Conservation (phyloP, 2,329 filamentous ascomycete species). For the Aureobasidium sp. region DNA sequence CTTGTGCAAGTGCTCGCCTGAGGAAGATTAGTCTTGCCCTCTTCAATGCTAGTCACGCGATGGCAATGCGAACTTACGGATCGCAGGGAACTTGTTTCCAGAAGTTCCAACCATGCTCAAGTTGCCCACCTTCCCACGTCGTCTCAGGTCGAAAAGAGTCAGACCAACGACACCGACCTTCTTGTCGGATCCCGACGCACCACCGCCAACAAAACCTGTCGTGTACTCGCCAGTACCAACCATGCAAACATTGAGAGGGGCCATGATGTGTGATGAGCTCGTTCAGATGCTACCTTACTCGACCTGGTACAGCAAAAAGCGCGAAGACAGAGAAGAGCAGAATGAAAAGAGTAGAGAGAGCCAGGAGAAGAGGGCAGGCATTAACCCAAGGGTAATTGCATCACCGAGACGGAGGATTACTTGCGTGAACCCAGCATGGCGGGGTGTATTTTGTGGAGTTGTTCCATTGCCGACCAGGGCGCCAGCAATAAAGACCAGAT, state of each 20-base stretch:
- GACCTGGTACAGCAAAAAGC: neutral
- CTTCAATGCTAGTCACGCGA: neutral
- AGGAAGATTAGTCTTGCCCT: neutral
- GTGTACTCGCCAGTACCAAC: slow-evolving; percentile 94
- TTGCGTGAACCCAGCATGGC: slow-evolving; percentile 3
- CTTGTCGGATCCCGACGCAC: slow-evolving; percentile 82
- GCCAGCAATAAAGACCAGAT: neutral
- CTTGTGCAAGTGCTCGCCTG: slow-evolving; percentile 73
- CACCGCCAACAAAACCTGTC: slow-evolving; percentile 82
- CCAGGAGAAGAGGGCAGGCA: neutral
- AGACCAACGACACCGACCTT: slow-evolving; percentile 91
- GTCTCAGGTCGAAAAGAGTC: slow-evolving; percentile 80
- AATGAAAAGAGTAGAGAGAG: neutral
- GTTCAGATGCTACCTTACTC: neutral
- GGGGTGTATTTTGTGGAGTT: slow-evolving; percentile 15
- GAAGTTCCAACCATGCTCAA: slow-evolving; percentile 87
- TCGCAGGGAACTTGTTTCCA: slow-evolving; percentile 83
- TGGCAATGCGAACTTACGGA: slow-evolving; percentile 52
- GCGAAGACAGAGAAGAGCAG: neutral
- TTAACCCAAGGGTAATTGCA: slow-evolving; percentile 3
- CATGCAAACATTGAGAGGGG: slow-evolving; percentile 45
- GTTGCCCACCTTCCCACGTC: slow-evolving; percentile 79
- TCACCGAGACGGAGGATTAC: slow-evolving; percentile 1
- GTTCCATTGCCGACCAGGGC: slow-evolving; percentile 6
- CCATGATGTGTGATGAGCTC: slow-evolving; percentile 31